Conservation (phyloP, 2,329 filamentous ascomycete genomes). For the Capronia epimyces region DNA sequence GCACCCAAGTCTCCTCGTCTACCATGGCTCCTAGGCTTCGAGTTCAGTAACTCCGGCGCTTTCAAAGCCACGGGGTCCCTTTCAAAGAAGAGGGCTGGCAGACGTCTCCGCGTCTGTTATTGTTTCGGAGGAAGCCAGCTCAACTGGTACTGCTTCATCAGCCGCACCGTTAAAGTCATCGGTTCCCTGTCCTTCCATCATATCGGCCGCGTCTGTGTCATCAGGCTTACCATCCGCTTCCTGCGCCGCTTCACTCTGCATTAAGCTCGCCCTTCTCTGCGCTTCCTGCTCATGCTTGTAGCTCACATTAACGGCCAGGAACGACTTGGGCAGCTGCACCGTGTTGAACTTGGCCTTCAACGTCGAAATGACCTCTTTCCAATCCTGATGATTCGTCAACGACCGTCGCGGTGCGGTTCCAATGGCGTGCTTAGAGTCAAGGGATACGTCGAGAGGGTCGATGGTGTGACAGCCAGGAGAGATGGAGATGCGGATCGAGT, state of each 20-base stretch:
- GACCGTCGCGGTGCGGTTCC: conserved; percentile 86
- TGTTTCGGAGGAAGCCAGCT: neutral
- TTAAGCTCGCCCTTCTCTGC: conserved; percentile 17
- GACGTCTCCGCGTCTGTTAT: neutral
- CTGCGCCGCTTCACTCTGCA: conserved; percentile 21
- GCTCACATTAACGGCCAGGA: conserved; percentile 48
- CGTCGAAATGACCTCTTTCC: conserved; percentile 96
- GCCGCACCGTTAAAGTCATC: neutral
- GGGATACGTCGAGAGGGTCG: conserved; percentile 90
- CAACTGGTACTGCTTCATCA: neutral
- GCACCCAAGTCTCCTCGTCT: no score
- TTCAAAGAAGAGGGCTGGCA: neutral
- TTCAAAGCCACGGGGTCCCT: no score
- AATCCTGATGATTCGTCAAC: conserved; percentile 84
- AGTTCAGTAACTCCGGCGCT: no score
- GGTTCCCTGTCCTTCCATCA: neutral
- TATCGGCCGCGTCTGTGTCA: neutral
- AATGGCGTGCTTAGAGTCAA: conserved; percentile 94
- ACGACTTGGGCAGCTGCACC: conserved; percentile 52
- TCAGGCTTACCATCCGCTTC: neutral
- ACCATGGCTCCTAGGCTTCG: no score
- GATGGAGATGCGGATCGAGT: conserved; percentile 93
- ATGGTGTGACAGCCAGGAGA: conserved; percentile 94
- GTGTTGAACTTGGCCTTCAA: conserved; percentile 91
- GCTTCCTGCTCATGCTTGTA: conserved; percentile 41